Percentiles rank a stretch among this genome's conserved stretches.
Conservation (phyloP, 768 basidiomycete genomes). For the Paxillus ammoniavirescens region DNA sequence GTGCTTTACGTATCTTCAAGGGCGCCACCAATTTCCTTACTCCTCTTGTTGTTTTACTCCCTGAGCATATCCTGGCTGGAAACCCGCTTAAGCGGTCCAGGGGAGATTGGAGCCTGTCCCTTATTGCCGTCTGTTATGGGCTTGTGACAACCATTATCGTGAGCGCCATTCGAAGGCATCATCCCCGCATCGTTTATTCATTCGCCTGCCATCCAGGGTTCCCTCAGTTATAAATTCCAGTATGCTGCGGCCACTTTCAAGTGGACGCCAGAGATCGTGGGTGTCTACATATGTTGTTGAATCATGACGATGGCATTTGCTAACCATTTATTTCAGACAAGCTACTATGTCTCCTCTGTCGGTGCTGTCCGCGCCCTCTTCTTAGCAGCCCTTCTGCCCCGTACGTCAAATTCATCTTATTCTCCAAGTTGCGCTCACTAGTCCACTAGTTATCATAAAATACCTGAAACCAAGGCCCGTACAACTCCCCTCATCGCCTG, state of each 20-base stretch:
- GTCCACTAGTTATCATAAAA: constrained; percentile 51
- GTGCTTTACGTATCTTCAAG: constrained; percentile 28
- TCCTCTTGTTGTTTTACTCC: constrained; percentile 68
- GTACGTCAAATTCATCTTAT: constrained; percentile 40
- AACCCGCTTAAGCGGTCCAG: constrained; percentile 41
- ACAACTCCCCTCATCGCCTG: constrained; percentile 9
- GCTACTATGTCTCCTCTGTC: constrained; percentile 65
- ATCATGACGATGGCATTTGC: neutral
- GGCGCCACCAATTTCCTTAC: constrained; percentile 60
- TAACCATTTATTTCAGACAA: constrained; percentile 43
- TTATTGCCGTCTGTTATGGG: constrained; percentile 54
- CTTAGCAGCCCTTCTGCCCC: constrained; percentile 56
- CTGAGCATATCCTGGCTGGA: constrained; percentile 29
- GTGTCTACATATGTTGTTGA: constrained; percentile 13
- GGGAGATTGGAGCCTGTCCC: constrained; percentile 66
- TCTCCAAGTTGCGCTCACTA: neutral
- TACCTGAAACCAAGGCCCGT: constrained; percentile 43
- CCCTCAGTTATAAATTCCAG: constrained; percentile 58
- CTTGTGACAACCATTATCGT: constrained; percentile 44
- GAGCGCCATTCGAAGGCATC: constrained; percentile 23
- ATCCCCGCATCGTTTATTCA: neutral
- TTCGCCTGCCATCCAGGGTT: constrained; percentile 42
- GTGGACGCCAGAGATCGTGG: constrained; percentile 66
- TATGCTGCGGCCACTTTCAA: constrained; percentile 60
- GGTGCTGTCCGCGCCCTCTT: constrained; percentile 54